Evolutionary conservation across 345 rosid species (phyloP).

Genomic region (Populus pruinosa): DNA sequence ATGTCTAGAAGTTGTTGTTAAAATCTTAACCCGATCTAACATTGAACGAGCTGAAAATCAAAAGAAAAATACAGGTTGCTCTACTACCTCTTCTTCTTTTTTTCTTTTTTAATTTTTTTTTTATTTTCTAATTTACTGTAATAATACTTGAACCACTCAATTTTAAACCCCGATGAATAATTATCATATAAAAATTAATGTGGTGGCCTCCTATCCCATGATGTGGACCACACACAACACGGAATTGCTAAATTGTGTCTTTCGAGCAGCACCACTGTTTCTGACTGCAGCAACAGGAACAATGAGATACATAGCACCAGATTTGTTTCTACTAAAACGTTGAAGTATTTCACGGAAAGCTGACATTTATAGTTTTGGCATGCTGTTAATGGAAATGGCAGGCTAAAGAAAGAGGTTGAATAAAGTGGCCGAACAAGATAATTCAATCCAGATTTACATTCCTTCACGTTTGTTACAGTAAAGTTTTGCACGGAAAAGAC

Average conservation of each 20-base stretch:
- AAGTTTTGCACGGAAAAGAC: background rate
- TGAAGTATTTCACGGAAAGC: conserved; percentile 11
- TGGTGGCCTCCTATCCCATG: too few species aligned
- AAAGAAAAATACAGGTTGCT: too few species aligned
- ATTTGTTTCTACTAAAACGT: conserved; percentile 2
- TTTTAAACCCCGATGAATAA: too few species aligned
- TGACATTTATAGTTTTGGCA: conserved; percentile 17
- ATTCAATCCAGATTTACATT: conserved; percentile 2
- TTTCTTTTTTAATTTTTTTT: too few species aligned
- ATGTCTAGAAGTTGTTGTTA: too few species aligned
- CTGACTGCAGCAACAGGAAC: background rate
- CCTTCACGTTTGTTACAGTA: background rate
- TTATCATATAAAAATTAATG: too few species aligned
- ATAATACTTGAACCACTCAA: too few species aligned
- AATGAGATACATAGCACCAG: background rate
- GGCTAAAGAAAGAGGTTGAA: conserved; percentile 8
- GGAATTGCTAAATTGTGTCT: background rate
- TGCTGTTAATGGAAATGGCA: conserved; percentile 10
- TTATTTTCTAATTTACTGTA: too few species aligned
- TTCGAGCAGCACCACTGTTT: background rate
- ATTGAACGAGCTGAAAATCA: too few species aligned
- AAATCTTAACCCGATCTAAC: too few species aligned
- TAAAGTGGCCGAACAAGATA: background rate
- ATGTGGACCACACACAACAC: too few species aligned
- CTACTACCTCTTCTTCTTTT: too few species aligned